phyloP scores from a whole-genome alignment of 2,329 filamentous ascomycete species.

The Periconia sp. region DNA sequence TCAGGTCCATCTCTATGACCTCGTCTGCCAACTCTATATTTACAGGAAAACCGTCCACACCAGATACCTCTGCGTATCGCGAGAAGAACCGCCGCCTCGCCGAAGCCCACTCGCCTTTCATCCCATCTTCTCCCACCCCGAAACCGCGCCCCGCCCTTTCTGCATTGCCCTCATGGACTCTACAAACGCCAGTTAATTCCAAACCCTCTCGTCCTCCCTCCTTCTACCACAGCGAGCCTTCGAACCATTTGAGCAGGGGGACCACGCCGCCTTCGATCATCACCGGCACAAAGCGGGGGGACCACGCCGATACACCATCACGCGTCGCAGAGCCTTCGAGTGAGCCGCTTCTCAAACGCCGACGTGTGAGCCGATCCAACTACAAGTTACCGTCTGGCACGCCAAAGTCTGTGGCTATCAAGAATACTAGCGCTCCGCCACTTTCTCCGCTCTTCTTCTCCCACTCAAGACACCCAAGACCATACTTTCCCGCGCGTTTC shows the following conservation, averaged over 20 bases:
- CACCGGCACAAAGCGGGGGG: slow-evolving; percentile 24
- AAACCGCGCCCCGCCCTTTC: slow-evolving; percentile 7
- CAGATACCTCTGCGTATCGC: slow-evolving; percentile 18
- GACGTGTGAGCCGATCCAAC: slow-evolving; percentile 19
- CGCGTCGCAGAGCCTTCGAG: slow-evolving; percentile 15
- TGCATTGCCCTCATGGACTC: slow-evolving; percentile 19
- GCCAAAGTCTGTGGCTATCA: slow-evolving; percentile 4
- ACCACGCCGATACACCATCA: slow-evolving; percentile 4
- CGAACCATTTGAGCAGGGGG: background rate
- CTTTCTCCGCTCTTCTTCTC: slow-evolving; percentile 58
- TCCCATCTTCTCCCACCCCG: slow-evolving; percentile 1
- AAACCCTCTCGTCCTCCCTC: background rate
- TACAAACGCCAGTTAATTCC: slow-evolving; percentile 12
- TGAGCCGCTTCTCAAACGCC: slow-evolving; percentile 41
- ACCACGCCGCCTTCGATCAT: slow-evolving; percentile 19
- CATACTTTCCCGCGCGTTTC: slow-evolving; percentile 56
- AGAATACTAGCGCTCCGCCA: slow-evolving; percentile 34
- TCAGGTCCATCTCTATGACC: slow-evolving; percentile 26
- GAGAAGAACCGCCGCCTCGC: slow-evolving; percentile 20
- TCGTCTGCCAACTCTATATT: slow-evolving; percentile 38
- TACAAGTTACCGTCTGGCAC: slow-evolving; percentile 41
- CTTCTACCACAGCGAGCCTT: background rate
- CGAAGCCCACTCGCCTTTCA: slow-evolving; percentile 16
- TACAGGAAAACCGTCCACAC: slow-evolving; percentile 28
- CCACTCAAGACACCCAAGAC: slow-evolving; percentile 45